These are phyloP conservation scores for Acacia acuminata DNA, from an alignment of 306 rosid genomes.

Conservation along the genomic window DNA sequence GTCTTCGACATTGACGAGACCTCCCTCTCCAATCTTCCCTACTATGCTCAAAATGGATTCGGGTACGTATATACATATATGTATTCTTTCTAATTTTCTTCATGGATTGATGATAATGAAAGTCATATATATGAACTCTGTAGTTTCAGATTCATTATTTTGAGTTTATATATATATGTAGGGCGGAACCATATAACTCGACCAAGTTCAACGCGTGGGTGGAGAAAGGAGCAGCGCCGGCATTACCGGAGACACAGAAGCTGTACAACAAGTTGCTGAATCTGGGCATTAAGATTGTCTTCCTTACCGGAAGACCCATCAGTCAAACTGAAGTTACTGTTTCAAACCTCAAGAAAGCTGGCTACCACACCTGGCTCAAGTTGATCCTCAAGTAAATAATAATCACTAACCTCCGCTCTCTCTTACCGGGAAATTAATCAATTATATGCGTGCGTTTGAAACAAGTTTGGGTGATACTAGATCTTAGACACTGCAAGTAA, in stretches of 20 bases:
- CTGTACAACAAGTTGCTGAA: conserved; percentile 32
- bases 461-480: too few species aligned
- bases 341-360: conserved; percentile 17
- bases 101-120: neutral
- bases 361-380: neutral
- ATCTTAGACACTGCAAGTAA: too few species aligned
- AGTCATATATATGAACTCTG: too few species aligned
- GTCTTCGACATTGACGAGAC: conserved; percentile 65
- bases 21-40: conserved; percentile 58
- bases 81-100: neutral
- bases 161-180: neutral
- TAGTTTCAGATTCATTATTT: too few species aligned
- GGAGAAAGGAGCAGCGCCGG: conserved; percentile 26
- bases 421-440: neutral
- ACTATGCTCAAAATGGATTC: conserved; percentile 17
- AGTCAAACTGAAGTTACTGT: neutral
- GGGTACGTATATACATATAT: neutral
- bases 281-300: conserved; percentile 38
- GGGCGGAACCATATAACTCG: conserved; percentile 28
- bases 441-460: too few species aligned
- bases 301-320: conserved; percentile 37
- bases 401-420: neutral
- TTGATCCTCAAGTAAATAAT: neutral
- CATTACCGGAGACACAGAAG: conserved; percentile 42
- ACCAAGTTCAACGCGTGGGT: conserved; percentile 32